Base-by-base conservation (phyloP, 345 rosid species). In the Eucalyptus pauciflora region DNA sequence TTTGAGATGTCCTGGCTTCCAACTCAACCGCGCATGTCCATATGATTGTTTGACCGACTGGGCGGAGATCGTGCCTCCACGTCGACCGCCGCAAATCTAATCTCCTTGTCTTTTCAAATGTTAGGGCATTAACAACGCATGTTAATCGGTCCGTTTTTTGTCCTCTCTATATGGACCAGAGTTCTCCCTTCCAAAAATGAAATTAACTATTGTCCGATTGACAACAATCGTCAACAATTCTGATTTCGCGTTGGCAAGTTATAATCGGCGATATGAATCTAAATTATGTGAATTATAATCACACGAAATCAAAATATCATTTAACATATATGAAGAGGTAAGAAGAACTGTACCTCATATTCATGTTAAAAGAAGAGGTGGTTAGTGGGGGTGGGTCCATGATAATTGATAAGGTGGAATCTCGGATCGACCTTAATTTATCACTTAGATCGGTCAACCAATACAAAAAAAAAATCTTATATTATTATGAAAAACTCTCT, bases 151-250 rank as follows among this genome's bases (percentile, higher is more conserved):
- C 81, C 7, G 1, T 17, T 33, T 33, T 33, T 33, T 4, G 20
- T 71, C 81, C 81, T 71, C 45, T 33, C 2, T 18, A 1, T 9
- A 33, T 33, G 4, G 45, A 9, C 45, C 6, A 0, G 13, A 18
- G 81, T 9, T 71, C 25, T 71, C 25, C 81, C 81, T 71, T 18
- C 4, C 45, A 9, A 33, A 33, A 69, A 69, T 33, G 25, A 16
- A 0, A 33, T 69, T 17, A 10, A 5, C 2, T 9, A 20, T 17
- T 0, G 1, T 3, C 3, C 4, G 7, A 17, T 10, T 4, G 45
- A 5, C 2, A 10, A 6, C 0, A 7, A 3, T 33, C 4, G 0
- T 10, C 6, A 1, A 33, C 2, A 22, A 18, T 33, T 69, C 0
- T 3, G 25, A 69, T 69, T 69, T 17, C 7, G 0, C 11, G 4